These are phyloP conservation scores for Mucuna pruriens DNA, from an alignment of 306 rosid genomes.

Conservation along the genomic window DNA sequence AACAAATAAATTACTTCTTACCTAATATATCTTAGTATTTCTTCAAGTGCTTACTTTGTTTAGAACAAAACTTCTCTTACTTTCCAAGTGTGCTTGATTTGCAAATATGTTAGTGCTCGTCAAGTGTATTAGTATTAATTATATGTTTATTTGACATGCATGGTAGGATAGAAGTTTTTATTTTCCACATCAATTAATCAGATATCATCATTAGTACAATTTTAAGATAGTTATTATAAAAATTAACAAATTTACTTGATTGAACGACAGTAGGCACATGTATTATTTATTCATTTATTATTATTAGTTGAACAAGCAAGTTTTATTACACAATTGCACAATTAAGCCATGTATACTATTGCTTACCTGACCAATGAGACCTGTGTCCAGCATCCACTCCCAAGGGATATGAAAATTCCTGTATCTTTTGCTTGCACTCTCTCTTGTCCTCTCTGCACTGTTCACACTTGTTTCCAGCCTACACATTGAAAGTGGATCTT, in stretches of 20 bases:
- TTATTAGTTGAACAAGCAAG: too few relatives aligned
- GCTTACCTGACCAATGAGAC: conserved; percentile 76
- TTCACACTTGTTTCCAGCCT: conserved; percentile 80
- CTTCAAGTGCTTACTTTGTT: background rate
- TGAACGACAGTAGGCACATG: background rate
- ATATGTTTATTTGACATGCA: too few relatives aligned
- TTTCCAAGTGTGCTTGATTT: background rate
- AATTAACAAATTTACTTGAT: background rate
- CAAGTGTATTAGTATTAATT: too few relatives aligned
- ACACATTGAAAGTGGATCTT: conserved; percentile 24
- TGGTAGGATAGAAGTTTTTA: too few relatives aligned
- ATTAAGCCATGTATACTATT: background rate
- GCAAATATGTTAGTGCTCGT: too few relatives aligned
- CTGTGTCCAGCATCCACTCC: conserved; percentile 84
- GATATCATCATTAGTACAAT: too few relatives aligned
- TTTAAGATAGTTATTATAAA: too few relatives aligned
- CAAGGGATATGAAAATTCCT: conserved; percentile 78
- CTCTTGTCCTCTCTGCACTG: conserved; percentile 72
- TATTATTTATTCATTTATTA: background rate
- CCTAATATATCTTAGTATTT: background rate
- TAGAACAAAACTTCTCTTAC: background rate
- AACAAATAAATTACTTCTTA: background rate
- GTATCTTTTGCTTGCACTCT: conserved; percentile 63
- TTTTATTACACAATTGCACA: background rate
- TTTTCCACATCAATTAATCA: too few relatives aligned